phyloP scores from a whole-genome alignment of 495 filamentous ascomycete species.

The Hyphodiscus hymeniophilus region DNA sequence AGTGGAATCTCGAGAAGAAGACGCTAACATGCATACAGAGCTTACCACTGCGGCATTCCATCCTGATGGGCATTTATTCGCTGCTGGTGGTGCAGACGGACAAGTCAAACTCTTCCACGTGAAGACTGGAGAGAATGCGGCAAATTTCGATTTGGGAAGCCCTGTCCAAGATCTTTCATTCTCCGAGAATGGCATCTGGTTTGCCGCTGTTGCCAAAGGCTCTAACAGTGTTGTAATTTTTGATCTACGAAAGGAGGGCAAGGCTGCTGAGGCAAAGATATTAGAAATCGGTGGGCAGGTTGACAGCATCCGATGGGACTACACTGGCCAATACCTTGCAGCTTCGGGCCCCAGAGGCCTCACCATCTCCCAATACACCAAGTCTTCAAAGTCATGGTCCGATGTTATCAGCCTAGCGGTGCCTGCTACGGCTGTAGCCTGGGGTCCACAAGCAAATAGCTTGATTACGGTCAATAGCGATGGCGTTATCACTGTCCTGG shows the following conservation, averaged over 20 bases:
- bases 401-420: constrained; percentile 73
- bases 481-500: constrained; percentile 47
- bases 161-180: constrained; percentile 71
- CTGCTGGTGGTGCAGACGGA: constrained; percentile 64
- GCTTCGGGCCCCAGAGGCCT: constrained; percentile 73
- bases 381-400: constrained; percentile 77
- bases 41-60: constrained; percentile 80
- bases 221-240: constrained; percentile 75
- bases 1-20: neutral
- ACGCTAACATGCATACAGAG: constrained; percentile 44
- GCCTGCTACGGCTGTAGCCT: constrained; percentile 62
- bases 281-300: constrained; percentile 75
- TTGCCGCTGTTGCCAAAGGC: constrained; percentile 67
- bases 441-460: constrained; percentile 67
- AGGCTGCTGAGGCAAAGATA: constrained; percentile 63
- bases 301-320: constrained; percentile 75
- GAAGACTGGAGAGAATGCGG: constrained; percentile 60
- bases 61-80: constrained; percentile 91
- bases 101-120: constrained; percentile 83
- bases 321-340: constrained; percentile 87
- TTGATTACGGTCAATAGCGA: constrained; percentile 66
- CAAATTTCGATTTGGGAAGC: constrained; percentile 56
- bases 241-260: constrained; percentile 81
- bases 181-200: constrained; percentile 96
- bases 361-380: constrained; percentile 80